Conservation (phyloP, 768 basidiomycete species). For the Lactarius tabidus region DNA sequence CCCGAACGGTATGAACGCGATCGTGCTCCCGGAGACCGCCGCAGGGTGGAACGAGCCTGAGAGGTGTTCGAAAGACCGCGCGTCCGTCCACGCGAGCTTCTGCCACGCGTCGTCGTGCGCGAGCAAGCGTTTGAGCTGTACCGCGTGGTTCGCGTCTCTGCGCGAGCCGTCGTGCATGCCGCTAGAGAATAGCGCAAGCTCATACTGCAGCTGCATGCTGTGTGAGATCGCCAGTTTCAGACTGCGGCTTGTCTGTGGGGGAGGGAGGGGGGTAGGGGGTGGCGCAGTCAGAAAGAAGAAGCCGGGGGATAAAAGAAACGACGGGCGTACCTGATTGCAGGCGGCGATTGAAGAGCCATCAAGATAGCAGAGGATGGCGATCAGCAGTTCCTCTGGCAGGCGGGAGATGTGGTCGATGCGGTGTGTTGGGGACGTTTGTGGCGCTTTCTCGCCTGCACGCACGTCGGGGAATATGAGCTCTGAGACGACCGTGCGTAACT, state of each 20-base stretch:
- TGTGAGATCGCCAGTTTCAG: background rate
- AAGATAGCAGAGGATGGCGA: background rate
- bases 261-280: too few species aligned
- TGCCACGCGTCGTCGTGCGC: constrained; percentile 1
- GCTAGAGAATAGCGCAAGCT: background rate
- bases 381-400: constrained; percentile 4
- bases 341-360: background rate
- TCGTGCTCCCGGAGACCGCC: background rate
- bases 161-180: constrained; percentile 7
- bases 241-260: background rate
- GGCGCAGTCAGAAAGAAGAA: background rate
- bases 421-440: background rate
- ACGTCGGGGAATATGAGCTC: background rate
- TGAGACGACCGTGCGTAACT: background rate
- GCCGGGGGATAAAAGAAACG: too few species aligned
- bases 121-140: background rate
- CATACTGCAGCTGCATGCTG: constrained; percentile 5
- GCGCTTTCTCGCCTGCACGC: too few species aligned
- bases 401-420: background rate
- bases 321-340: constrained; percentile 1
- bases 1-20: background rate
- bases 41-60: background rate
- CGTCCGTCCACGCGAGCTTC: background rate
- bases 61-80: background rate
- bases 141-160: background rate